Base-by-base conservation (phyloP, 78 protist genomes). In the Paratrimastix pyriformis region DNA sequence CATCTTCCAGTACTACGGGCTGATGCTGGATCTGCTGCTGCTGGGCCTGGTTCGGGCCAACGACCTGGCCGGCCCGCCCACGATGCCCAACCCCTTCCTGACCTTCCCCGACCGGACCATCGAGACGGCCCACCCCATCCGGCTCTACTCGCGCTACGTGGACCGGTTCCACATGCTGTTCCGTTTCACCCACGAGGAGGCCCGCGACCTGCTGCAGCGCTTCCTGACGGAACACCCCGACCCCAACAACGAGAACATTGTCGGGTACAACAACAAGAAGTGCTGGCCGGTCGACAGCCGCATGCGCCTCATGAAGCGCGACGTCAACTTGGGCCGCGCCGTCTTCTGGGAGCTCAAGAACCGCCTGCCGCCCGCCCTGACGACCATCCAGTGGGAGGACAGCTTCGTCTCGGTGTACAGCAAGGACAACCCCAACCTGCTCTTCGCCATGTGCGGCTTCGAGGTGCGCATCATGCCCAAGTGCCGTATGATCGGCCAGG, bases 201-300 rank as follows among this genome's bases (percentile, higher is more conserved):
- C 96, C 0, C 55, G 93, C 33, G 98, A 94, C 5, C 78, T 98
- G 37, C 92, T 95, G 72, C 85, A 64, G n/a, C 86, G 93, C 58
- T 96, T 84, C 87, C 94, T 97, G 74, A 93, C 98, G 2, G 97
- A 96, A 82, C 90, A 96, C 80, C 99, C 99, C 21, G 99, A 96
- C 74, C 99, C 99, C 37, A 96, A 96, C 90, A 96, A 95, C 84
- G 99, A 96, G 80, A 96, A 95, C 85, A 87, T 97, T 1, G 96
- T 93, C 65, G 98, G 98, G 3, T 95, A 92, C 89, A 91, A 93
- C 81, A 96, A 96, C 88, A 93, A 92, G 69, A 91, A 91, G 81
- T 92, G 98, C 84, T 97, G 99, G 99, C 99, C 99, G 32, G 81
- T 98, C 39, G 99, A 97, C 73, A 58, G 87, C 29, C 84, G 99